Conservation (phyloP, 805 yeast genomes). For the Candida oleophila region DNA sequence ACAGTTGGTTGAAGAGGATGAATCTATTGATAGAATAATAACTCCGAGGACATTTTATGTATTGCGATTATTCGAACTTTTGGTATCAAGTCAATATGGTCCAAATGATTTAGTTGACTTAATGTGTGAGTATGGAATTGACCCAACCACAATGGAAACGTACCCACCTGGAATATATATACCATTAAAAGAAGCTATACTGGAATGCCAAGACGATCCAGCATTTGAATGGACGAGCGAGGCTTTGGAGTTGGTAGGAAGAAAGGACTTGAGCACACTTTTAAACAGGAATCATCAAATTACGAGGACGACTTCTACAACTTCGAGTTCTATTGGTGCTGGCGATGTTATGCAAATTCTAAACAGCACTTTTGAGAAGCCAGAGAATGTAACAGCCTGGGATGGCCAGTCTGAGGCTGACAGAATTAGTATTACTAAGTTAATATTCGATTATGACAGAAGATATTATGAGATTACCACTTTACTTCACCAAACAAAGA, state of each 20-base stretch:
- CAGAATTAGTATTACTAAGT: conserved; percentile 60
- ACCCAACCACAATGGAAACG: conserved; percentile 54
- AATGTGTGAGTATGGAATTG: conserved; percentile 58
- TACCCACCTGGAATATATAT: conserved; percentile 71
- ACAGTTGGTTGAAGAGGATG: conserved; percentile 61
- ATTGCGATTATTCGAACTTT: conserved; percentile 58
- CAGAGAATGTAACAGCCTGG: conserved; percentile 57
- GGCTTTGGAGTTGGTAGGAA: conserved; percentile 58
- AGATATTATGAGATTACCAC: conserved; percentile 76
- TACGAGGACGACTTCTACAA: not conserved
- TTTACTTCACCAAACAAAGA: conserved; percentile 65
- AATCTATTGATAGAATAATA: conserved; percentile 54
- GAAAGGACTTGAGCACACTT: conserved; percentile 57
- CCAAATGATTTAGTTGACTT: conserved; percentile 57
- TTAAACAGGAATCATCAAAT: conserved; percentile 5
- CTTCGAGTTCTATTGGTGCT: conserved; percentile 1
- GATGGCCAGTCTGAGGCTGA: conserved; percentile 73
- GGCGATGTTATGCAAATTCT: conserved; percentile 26
- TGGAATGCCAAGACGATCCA: conserved; percentile 51
- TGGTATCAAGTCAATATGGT: conserved; percentile 53
- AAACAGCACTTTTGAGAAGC: conserved; percentile 34
- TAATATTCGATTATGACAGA: conserved; percentile 75
- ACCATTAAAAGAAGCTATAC: conserved; percentile 64
- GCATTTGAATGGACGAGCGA: conserved; percentile 46
- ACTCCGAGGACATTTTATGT: conserved; percentile 68